Conservation (phyloP, 352 stramenopile genomes). For the Plasmopara viticola region DNA sequence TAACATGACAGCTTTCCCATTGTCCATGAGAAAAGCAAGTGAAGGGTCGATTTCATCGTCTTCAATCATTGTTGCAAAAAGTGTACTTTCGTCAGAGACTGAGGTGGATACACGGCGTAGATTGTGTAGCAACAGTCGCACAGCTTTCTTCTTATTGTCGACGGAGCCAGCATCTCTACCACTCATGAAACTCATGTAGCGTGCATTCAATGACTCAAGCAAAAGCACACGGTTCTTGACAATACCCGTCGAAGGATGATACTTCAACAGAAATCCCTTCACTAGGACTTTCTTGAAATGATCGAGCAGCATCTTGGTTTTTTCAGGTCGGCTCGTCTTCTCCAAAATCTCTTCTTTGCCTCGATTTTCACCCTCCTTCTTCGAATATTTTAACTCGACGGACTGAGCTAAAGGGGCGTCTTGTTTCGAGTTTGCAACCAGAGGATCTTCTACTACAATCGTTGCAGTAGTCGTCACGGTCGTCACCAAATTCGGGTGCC, state of each 20-base stretch:
- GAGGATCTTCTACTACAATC: conserved; percentile 3
- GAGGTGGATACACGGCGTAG: conserved; percentile 39
- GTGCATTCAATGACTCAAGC: conserved; percentile 30
- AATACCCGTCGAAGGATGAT: conserved; percentile 39
- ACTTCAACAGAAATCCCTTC: conserved; percentile 59
- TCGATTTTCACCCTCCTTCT: conserved; percentile 9
- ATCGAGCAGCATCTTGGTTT: conserved; percentile 51
- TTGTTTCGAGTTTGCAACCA: conserved; percentile 1
- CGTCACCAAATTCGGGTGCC: conserved; percentile 14
- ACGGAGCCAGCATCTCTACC: conserved; percentile 15
- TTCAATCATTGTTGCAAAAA: conserved; percentile 24
- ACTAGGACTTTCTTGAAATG: conserved; percentile 72
- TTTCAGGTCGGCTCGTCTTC: conserved; percentile 27
- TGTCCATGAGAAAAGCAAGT: conserved; percentile 44
- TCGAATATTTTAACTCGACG: conserved; percentile 6
- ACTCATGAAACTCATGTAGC: conserved; percentile 55
- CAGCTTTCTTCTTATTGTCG: conserved; percentile 42
- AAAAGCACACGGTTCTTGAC: conserved; percentile 44
- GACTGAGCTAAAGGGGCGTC: not conserved
- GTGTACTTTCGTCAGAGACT: conserved; percentile 22
- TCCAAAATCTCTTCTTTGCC: conserved; percentile 5
- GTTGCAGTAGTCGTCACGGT: conserved; percentile 4
- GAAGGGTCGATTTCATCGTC: conserved; percentile 16
- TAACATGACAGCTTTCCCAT: conserved; percentile 52
- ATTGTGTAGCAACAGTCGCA: conserved; percentile 53